Evolutionary conservation across 306 rosid species (phyloP), one percentile per base, ranked within the genome.

Genomic region (Begonia masoniana): DNA sequence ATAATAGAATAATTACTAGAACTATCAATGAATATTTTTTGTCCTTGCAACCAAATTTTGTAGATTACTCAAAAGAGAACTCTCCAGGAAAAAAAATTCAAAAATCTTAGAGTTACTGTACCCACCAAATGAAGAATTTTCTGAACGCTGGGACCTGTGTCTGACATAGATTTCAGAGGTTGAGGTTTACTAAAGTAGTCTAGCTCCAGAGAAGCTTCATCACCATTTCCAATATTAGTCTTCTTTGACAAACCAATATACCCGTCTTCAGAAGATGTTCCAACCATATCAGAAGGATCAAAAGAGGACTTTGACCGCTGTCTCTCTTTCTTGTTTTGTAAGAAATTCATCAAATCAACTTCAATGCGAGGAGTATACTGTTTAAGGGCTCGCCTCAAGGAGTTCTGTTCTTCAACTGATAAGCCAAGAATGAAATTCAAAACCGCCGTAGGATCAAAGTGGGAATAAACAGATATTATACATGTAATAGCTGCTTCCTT

Each of bases 291-390:
- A 62, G 87, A 83, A 42, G 83, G 78, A 62, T 92, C 99, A 70
- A 81, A 87, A 26, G 80, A 86, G 62, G 89, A 74, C 73, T 92
- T 92, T 1, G 61, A 17, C 21, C 99, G 88, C 36, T 83, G 96
- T 15, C 95, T 69, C 71, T 87, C 99, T 71, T 83, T 92, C 95
- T 84, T 92, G 72, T 55, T 92, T 80, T 92, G 99, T 77, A 92
- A 67, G 69, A 75, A 84, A 84, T 74, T 92, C 78, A 92, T 79
- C 17, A 92, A 72, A 71, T 92, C 99, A 48, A 92, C 99, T 75
- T 92, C 99, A 63, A 92, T 92, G 59, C 99, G 99, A 74, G 99
- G 99, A 57, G 99, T 92, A 15, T 61, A 59, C 62, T 92, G 99
- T 64, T 92, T 92, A 61, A 92, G 84, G 69, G 99, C 95, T 52